Conservation (phyloP, 257 asterid genomes). For the Anisodus acutangulus region DNA sequence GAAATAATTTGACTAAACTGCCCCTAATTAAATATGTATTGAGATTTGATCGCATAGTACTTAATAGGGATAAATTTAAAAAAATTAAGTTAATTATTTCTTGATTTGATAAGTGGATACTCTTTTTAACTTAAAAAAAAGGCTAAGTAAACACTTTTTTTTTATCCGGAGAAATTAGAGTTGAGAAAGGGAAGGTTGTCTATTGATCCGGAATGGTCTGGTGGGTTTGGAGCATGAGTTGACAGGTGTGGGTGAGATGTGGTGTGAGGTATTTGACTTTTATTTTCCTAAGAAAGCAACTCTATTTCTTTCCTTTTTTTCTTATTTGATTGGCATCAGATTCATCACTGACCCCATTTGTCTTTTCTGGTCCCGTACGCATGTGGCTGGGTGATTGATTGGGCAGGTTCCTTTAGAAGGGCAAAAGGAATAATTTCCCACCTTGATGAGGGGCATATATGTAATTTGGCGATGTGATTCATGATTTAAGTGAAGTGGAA, state of each 20-base stretch:
- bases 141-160: no score
- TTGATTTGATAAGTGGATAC: no score
- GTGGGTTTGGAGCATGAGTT: not conserved
- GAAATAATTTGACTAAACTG: no score
- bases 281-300: not conserved
- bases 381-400: not conserved
- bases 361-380: not conserved
- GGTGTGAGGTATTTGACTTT: constrained; percentile 15
- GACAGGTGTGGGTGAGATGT: constrained; percentile 4
- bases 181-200: no score
- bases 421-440: not conserved
- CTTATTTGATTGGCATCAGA: constrained; percentile 10
- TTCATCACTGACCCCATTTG: constrained; percentile 23
- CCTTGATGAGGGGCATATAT: not conserved
- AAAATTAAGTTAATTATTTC: no score
- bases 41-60: no score
- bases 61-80: no score
- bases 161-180: no score
- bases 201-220: no score
- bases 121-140: no score
- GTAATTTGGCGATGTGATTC: not conserved
- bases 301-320: not conserved
- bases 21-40: no score
- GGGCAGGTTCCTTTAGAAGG: not conserved
- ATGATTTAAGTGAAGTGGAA: not conserved